Evolutionary conservation across 73 alveolate species (phyloP).

Genomic region (Halteria grandinella): DNA sequence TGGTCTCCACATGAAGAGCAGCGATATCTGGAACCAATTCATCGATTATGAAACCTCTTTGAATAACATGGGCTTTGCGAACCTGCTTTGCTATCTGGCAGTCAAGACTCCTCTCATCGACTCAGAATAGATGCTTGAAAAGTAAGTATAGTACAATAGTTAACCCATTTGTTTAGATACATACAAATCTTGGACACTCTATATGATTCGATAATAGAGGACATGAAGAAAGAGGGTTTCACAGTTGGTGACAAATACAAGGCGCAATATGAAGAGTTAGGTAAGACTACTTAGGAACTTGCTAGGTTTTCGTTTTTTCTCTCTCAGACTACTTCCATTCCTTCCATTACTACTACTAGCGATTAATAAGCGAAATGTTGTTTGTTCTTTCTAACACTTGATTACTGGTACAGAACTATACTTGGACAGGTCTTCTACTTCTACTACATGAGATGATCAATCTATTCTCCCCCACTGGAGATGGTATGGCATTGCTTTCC

Average conservation of each 20-base stretch:
- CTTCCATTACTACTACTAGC: neutral
- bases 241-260: conserved; percentile 34
- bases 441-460: no score
- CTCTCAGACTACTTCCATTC: neutral
- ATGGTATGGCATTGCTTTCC: neutral
- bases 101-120: conserved; percentile 44
- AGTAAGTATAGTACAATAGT: conserved; percentile 11
- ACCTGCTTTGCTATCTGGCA: conserved; percentile 37
- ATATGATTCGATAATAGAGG: conserved; percentile 28
- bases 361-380: no score
- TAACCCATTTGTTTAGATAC: conserved; percentile 13
- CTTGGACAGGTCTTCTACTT: no score
- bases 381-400: no score
- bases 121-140: conserved; percentile 9
- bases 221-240: conserved; percentile 2
- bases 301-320: neutral
- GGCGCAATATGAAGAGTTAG: conserved; percentile 38
- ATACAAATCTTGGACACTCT: conserved; percentile 10
- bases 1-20: conserved; percentile 52
- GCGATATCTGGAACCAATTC: conserved; percentile 39
- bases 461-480: no score
- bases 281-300: neutral
- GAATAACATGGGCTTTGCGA: conserved; percentile 43
- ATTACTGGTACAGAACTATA: no score
- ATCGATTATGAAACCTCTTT: conserved; percentile 35